Conservation (phyloP, 2,329 filamentous ascomycete species). For the Pyrenophora tritici-repentis region DNA sequence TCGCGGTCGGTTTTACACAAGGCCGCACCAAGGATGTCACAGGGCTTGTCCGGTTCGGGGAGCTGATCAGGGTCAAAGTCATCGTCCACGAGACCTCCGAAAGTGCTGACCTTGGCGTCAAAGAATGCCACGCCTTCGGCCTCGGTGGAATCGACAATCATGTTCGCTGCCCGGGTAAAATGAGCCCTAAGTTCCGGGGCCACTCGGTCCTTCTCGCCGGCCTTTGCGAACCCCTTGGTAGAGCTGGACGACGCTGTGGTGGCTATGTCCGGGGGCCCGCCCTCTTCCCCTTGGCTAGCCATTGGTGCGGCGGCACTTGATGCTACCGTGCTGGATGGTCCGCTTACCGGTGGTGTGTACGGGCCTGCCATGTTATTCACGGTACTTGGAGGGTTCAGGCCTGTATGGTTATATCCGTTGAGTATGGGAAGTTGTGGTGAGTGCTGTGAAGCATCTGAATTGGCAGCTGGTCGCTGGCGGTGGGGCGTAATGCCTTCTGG, state of each 20-base stretch:
- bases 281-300: conserved; percentile 29
- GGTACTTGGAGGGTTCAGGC: conserved; percentile 25
- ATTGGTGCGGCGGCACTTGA: conserved; percentile 28
- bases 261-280: conserved; percentile 18
- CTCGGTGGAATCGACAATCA: conserved; percentile 48
- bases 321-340: conserved; percentile 19
- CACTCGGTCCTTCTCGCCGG: conserved; percentile 27
- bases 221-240: conserved; percentile 16
- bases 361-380: conserved; percentile 26
- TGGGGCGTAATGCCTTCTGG: conserved; percentile 22
- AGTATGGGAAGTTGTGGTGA: conserved; percentile 19
- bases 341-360: conserved; percentile 16
- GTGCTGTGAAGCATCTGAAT: conserved; percentile 15
- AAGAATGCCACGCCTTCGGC: conserved; percentile 47
- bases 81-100: conserved; percentile 46
- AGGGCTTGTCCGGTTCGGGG: conserved; percentile 42
- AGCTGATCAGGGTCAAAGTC: conserved; percentile 39
- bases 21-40: conserved; percentile 36
- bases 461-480: conserved; percentile 27
- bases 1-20: conserved; percentile 25
- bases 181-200: conserved; percentile 41
- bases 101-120: conserved; percentile 46
- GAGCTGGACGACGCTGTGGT: conserved; percentile 34
- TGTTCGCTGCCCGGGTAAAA: conserved; percentile 45
- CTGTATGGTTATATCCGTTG: conserved; percentile 23